Evolutionary conservation across 169 alveolate species (phyloP), one percentile per base, ranked within the genome.

Genomic region (Prorocentrum cordatum): DNA sequence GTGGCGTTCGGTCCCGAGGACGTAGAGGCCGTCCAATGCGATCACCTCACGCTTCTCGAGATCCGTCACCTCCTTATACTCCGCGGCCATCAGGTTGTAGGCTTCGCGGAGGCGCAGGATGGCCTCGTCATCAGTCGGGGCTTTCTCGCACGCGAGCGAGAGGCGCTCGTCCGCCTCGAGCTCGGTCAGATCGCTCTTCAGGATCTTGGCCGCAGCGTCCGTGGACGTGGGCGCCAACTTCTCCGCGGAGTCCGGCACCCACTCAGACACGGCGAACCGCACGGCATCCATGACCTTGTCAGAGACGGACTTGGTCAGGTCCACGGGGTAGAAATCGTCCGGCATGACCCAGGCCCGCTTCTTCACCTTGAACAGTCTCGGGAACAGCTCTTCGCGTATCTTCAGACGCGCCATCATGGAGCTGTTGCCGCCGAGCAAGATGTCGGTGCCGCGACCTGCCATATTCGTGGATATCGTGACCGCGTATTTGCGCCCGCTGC

Each of bases 381-480:
- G 62, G 5, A 16, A 7, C n/a, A 16, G 7, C 31, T 33, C 90
- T 80, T 82, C 91, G 9, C 91, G 50, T 10, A 82, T 61, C 64
- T 70, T 32, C 14, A 82, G 42, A 1, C 91, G 79, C 3, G 91
- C 91, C 91, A 82, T 82, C 91, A 82, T 82, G 58, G 91, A 39
- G 38, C 80, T 68, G 42, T 82, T 82, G 38, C 91, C 91, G 26
- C 91, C 91, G 24, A 82, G 58, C 33, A 82, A 59, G 38, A 82
- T 82, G 62, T 82, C 91, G 24, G 91, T 82, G n/a, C n/a, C n/a
- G 61, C 91, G 91, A 1, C 91, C 91, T 2, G 91, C 91, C 91
- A 82, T 82, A 68, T 82, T 82, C 31, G 91, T 82, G 50, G 91
- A 68, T 16, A 82, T 82, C 45, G 91, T 82, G 32, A 82, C 75